Conservation (phyloP, 164 flowering plant species). For the Akebia trifoliata region DNA sequence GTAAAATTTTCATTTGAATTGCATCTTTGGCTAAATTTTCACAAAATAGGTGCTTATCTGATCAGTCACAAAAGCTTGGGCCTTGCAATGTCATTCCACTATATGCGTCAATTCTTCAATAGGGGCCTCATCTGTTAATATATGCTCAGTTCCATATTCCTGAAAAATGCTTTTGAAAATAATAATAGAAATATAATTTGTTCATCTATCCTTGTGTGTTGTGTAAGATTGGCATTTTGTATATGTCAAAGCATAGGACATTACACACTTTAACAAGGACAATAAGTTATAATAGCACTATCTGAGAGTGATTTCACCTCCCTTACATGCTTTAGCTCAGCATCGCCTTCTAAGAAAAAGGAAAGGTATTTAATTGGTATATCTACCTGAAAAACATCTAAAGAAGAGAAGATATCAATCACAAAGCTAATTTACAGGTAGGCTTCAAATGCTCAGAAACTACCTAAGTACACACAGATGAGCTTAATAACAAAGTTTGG, state of each 20-base stretch:
- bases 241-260: not conserved
- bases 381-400: constrained; percentile 49
- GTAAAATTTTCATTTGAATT: too few relatives aligned
- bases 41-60: constrained; percentile 41
- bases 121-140: constrained; percentile 83
- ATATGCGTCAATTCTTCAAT: constrained; percentile 54
- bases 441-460: not conserved
- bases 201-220: not conserved
- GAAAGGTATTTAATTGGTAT: constrained; percentile 73
- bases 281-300: not conserved
- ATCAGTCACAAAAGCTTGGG: constrained; percentile 77
- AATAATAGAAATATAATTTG: not conserved
- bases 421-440: not conserved
- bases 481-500: too few relatives aligned
- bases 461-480: too few relatives aligned
- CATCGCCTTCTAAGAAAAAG: constrained; percentile 89
- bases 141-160: constrained; percentile 78
- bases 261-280: not conserved
- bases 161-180: too few relatives aligned
- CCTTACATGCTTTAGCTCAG: constrained; percentile 64
- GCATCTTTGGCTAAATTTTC: too few relatives aligned
- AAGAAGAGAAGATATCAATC: not conserved
- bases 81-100: constrained; percentile 76
- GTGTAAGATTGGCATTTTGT: too few relatives aligned
- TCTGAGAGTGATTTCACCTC: constrained; percentile 32